Evolutionary conservation across 441 rosid genomes (phyloP).

Genomic region (Euphorbia celastroides): DNA sequence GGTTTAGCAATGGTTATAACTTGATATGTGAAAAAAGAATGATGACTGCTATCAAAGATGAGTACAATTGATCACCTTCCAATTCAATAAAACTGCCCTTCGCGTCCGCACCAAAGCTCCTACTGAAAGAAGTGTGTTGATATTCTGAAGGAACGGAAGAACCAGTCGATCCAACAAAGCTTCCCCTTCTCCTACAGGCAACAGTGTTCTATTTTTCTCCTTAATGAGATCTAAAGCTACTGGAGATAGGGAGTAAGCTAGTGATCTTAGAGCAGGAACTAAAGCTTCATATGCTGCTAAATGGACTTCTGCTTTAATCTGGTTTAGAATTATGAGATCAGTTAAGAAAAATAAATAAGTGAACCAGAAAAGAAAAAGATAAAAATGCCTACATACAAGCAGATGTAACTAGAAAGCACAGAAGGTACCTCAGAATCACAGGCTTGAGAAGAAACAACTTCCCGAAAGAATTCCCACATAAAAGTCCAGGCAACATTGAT

Average conservation of each 20-base stretch:
- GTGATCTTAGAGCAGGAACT: constrained; percentile 47
- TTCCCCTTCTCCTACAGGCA: constrained; percentile 40
- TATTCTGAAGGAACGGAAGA: constrained; percentile 59
- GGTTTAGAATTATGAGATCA: constrained; percentile 27
- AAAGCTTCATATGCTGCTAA: constrained; percentile 85
- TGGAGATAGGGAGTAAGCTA: constrained; percentile 48
- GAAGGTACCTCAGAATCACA: constrained; percentile 61
- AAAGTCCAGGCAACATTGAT: constrained; percentile 45
- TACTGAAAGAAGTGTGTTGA: constrained; percentile 67
- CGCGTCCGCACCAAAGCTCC: constrained; percentile 70
- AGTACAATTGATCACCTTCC: constrained; percentile 58
- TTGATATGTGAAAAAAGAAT: not conserved
- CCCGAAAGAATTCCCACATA: constrained; percentile 65
- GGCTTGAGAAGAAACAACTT: constrained; percentile 43
- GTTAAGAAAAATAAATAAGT: constrained; percentile 16
- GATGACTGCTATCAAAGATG: not conserved
- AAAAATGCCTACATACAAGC: constrained; percentile 15
- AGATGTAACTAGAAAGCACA: constrained; percentile 14
- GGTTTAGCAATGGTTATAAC: not conserved
- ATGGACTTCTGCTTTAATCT: constrained; percentile 73
- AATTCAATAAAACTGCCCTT: constrained; percentile 70
- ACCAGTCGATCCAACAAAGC: constrained; percentile 56
- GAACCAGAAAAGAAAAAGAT: constrained; percentile 8
- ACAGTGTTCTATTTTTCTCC: constrained; percentile 35
- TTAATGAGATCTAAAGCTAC: constrained; percentile 39